Percentiles rank a stretch among this genome's conserved stretches.
phyloP scores from a whole-genome alignment of 768 basidiomycete genomes.

The Suillus ampliporus region DNA sequence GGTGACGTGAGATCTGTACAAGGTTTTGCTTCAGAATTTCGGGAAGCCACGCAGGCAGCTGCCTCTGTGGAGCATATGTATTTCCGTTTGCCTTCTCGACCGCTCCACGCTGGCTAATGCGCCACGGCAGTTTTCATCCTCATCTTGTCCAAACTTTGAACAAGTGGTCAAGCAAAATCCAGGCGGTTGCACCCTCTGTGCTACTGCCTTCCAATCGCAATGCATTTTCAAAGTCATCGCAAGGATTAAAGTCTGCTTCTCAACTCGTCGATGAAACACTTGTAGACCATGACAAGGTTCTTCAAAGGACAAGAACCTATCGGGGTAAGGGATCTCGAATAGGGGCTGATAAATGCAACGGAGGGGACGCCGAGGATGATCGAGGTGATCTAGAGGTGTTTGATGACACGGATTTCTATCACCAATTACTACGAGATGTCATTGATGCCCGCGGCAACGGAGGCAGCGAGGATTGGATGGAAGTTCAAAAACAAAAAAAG shows the following conservation, averaged over 20 bases:
- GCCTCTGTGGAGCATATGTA: slow-evolving; percentile 59
- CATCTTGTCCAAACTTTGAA: slow-evolving; percentile 76
- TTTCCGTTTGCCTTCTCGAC: slow-evolving; percentile 27
- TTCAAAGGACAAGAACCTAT: slow-evolving; percentile 66
- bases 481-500: slow-evolving; percentile 69
- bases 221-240: slow-evolving; percentile 65
- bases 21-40: slow-evolving; percentile 36
- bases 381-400: slow-evolving; percentile 59
- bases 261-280: slow-evolving; percentile 82
- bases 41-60: slow-evolving; percentile 47
- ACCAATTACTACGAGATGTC: slow-evolving; percentile 87
- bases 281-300: slow-evolving; percentile 57
- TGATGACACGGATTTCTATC: slow-evolving; percentile 94
- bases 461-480: slow-evolving; percentile 65
- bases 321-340: slow-evolving; percentile 55
- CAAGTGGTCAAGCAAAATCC: slow-evolving; percentile 97
- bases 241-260: slow-evolving; percentile 65
- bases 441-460: slow-evolving; percentile 70
- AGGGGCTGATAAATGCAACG: slow-evolving; percentile 41
- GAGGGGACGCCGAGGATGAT: slow-evolving; percentile 39
- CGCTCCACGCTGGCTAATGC: slow-evolving; percentile 12
- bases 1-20: slow-evolving; percentile 25
- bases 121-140: slow-evolving; percentile 59
- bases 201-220: slow-evolving; percentile 74
- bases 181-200: slow-evolving; percentile 85